Evolutionary conservation across 352 stramenopile species (phyloP).

Genomic region (Phytophthora pinifolia): DNA sequence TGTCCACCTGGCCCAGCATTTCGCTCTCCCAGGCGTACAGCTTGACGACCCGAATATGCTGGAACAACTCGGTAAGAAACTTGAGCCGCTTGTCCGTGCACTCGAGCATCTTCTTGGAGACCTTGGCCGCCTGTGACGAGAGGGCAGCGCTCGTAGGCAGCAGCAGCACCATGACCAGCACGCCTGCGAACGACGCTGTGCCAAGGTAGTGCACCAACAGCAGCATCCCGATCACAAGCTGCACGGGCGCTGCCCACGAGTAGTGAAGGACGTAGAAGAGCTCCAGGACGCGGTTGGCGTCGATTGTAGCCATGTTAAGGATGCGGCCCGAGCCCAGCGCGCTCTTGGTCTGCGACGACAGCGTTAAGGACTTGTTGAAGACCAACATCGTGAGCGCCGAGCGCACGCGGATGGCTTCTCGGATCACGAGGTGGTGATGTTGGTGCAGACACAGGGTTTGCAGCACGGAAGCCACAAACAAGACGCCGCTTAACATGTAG

Average conservation of each 20-base stretch:
- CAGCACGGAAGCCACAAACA: constrained; percentile 49
- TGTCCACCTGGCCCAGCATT: constrained; percentile 51
- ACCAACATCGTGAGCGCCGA: constrained; percentile 68
- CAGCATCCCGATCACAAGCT: constrained; percentile 53
- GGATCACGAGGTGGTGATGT: constrained; percentile 64
- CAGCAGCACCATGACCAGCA: constrained; percentile 59
- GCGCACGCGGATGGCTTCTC: constrained; percentile 63
- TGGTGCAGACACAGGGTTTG: constrained; percentile 69
- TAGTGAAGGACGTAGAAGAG: constrained; percentile 66
- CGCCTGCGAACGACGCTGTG: constrained; percentile 49
- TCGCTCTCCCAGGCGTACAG: constrained; percentile 76
- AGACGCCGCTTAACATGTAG: constrained; percentile 48
- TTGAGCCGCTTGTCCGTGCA: constrained; percentile 60
- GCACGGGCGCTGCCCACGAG: constrained; percentile 58
- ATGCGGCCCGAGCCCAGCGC: constrained; percentile 78
- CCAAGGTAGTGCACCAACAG: constrained; percentile 58
- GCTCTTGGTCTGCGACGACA: constrained; percentile 66
- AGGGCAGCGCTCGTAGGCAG: constrained; percentile 40
- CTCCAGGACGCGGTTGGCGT: constrained; percentile 91
- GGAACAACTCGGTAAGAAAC: constrained; percentile 58
- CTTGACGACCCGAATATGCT: constrained; percentile 73
- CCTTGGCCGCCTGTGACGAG: constrained; percentile 37
- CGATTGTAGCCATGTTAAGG: constrained; percentile 94
- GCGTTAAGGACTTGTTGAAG: constrained; percentile 52
- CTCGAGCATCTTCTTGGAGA: constrained; percentile 44